Evolutionary conservation across 164 flowering plant genomes (phyloP).

Genomic region (Piper betle): DNA sequence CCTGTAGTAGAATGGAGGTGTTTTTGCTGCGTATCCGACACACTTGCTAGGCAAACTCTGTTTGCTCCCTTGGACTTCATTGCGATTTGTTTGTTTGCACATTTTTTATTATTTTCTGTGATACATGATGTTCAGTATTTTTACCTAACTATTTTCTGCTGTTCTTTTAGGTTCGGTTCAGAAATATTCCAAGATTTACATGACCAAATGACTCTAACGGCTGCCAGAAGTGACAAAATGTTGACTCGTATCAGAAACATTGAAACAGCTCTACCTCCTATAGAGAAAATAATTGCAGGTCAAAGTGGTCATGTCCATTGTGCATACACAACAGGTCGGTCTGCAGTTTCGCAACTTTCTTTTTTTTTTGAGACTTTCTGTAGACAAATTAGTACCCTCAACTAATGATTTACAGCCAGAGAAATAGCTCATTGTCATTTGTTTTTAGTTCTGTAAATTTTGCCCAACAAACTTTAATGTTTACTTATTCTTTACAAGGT

Average conservation of each 20-base stretch:
- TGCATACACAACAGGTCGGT: constrained; percentile 72
- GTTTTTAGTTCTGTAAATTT: no score
- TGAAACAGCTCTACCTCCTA: constrained; percentile 66
- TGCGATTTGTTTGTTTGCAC: neutral
- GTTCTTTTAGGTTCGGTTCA: constrained; percentile 64
- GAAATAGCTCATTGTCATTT: no score
- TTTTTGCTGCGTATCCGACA: no score
- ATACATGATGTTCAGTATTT: neutral
- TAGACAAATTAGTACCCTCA: no score
- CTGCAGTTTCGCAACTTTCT: neutral
- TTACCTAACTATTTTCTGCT: constrained; percentile 8
- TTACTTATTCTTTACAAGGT: no score
- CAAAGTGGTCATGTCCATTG: constrained; percentile 81
- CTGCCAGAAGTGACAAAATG: constrained; percentile 72
- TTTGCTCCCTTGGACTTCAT: neutral
- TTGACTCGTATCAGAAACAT: constrained; percentile 46
- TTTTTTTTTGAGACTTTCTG: no score
- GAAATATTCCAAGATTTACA: constrained; percentile 90
- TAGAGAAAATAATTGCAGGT: constrained; percentile 65
- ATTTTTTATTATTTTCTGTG: no score
- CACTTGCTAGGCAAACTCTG: neutral
- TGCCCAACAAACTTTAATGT: no score
- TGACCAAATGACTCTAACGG: constrained; percentile 63
- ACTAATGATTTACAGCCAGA: no score
- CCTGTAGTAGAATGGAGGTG: no score